Evolutionary conservation across 2,329 filamentous ascomycete species (phyloP).

Genomic region (Ophiognomonia clavigignenti-juglandacearum): DNA sequence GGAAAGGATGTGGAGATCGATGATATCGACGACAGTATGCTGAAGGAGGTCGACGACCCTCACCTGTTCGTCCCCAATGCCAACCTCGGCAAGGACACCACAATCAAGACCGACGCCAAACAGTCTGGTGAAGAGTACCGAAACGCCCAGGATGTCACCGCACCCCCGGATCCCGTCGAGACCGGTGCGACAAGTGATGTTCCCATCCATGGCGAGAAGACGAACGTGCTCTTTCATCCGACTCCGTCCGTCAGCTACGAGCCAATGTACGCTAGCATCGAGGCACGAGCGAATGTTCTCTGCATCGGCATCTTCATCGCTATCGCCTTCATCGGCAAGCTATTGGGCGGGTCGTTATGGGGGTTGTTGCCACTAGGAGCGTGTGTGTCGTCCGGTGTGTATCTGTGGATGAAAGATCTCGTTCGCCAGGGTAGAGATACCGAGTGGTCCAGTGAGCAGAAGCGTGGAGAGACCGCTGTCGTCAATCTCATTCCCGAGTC

Average conservation of each 20-base stretch:
- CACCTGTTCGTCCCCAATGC: constrained; percentile 81
- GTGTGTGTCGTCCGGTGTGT: constrained; percentile 73
- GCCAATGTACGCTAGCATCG: constrained; percentile 74
- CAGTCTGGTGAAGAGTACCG: constrained; percentile 79
- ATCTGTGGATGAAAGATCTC: constrained; percentile 84
- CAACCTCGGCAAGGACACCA: constrained; percentile 72
- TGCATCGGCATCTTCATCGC: constrained; percentile 65
- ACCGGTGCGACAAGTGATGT: constrained; percentile 85
- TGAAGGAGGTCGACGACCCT: constrained; percentile 68
- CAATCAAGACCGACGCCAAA: constrained; percentile 63
- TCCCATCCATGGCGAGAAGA: constrained; percentile 93
- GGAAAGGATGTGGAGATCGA: constrained; percentile 82
- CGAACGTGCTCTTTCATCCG: constrained; percentile 91
- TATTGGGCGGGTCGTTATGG: constrained; percentile 73
- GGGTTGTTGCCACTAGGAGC: constrained; percentile 70
- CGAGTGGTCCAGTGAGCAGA: constrained; percentile 86
- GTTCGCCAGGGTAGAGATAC: constrained; percentile 74
- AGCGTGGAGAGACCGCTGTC: constrained; percentile 78
- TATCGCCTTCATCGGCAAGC: constrained; percentile 71
- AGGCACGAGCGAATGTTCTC: constrained; percentile 68
- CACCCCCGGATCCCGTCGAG: constrained; percentile 81
- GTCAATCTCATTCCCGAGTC: constrained; percentile 89
- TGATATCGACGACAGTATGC: constrained; percentile 56
- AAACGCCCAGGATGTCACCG: constrained; percentile 79
- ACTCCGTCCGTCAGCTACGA: constrained; percentile 87